These are phyloP conservation scores for Solanum paucissectum DNA, from an alignment of 257 asterid species.

Conservation along the genomic window DNA sequence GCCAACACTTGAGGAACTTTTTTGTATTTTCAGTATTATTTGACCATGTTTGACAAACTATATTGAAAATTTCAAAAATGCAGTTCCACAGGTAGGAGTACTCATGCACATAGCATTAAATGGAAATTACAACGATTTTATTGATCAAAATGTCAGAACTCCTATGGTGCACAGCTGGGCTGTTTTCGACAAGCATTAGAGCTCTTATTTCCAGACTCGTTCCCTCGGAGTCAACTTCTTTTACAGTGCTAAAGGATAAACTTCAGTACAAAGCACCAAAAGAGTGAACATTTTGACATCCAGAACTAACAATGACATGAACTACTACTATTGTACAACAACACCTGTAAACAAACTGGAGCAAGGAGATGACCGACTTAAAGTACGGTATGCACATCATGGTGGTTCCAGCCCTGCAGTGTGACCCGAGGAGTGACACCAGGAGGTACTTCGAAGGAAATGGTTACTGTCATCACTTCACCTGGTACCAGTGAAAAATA, in stretches of 20 bases:
- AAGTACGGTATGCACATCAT: constrained; percentile 19
- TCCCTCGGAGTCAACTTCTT: neutral
- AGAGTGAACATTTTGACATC: neutral
- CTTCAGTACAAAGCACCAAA: neutral
- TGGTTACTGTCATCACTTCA: constrained; percentile 48
- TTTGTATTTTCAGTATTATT: neutral
- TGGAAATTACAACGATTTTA: neutral
- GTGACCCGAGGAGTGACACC: constrained; percentile 48
- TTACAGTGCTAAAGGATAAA: neutral
- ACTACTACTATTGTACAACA: neutral
- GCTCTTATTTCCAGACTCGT: neutral
- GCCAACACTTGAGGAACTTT: neutral
- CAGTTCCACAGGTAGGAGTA: neutral
- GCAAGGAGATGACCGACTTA: constrained; percentile 8
- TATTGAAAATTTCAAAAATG: neutral
- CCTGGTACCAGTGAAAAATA: constrained; percentile 92
- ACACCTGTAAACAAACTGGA: neutral
- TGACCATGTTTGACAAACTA: neutral
- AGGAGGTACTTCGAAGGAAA: constrained; percentile 64
- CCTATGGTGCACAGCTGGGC: neutral
- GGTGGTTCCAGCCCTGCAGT: constrained; percentile 67
- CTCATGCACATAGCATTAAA: neutral
- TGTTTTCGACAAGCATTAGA: neutral
- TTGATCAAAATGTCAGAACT: neutral
- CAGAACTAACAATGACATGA: neutral